Conservation (phyloP, 2,329 filamentous ascomycete genomes). For the Akanthomyces muscarius region DNA sequence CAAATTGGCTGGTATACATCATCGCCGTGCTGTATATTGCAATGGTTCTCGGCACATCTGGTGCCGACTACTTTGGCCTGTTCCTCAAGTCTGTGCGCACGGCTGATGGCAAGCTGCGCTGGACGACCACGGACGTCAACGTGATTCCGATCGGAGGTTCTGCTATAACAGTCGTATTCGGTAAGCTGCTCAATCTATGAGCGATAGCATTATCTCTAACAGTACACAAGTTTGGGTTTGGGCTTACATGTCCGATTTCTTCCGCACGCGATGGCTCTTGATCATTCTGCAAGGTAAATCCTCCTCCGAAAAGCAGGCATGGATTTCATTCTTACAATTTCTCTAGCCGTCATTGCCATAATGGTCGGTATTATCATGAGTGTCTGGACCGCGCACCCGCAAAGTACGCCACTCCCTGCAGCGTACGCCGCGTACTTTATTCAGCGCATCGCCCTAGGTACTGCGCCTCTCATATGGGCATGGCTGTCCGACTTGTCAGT, state of each 20-base stretch:
- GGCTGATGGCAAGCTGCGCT: constrained; percentile 25
- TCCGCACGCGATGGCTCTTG: constrained; percentile 47
- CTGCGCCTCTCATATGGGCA: constrained; percentile 48
- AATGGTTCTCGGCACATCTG: constrained; percentile 31
- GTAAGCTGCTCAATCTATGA: constrained; percentile 10
- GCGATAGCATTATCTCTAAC: not conserved
- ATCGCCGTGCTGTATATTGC: constrained; percentile 30
- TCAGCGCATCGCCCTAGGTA: constrained; percentile 44
- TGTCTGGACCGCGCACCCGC: constrained; percentile 46
- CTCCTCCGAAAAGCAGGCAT: not conserved
- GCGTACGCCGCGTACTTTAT: constrained; percentile 52
- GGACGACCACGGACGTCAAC: constrained; percentile 42
- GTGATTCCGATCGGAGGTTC: constrained; percentile 44
- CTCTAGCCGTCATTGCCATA: constrained; percentile 38
- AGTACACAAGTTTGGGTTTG: constrained; percentile 45
- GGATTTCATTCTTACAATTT: not conserved
- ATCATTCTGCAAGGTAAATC: constrained; percentile 42
- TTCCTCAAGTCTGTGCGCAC: constrained; percentile 29
- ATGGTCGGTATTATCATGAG: constrained; percentile 49
- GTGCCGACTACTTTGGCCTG: constrained; percentile 32
- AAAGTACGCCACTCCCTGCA: constrained; percentile 37
- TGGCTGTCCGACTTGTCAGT: constrained; percentile 46
- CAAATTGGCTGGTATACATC: constrained; percentile 28
- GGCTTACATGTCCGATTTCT: constrained; percentile 47
- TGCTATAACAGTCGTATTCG: constrained; percentile 39